Evolutionary conservation across 2,329 filamentous ascomycete genomes (phyloP), one percentile per base, ranked within the genome.

Genomic region (Neonectria magnoliae): DNA sequence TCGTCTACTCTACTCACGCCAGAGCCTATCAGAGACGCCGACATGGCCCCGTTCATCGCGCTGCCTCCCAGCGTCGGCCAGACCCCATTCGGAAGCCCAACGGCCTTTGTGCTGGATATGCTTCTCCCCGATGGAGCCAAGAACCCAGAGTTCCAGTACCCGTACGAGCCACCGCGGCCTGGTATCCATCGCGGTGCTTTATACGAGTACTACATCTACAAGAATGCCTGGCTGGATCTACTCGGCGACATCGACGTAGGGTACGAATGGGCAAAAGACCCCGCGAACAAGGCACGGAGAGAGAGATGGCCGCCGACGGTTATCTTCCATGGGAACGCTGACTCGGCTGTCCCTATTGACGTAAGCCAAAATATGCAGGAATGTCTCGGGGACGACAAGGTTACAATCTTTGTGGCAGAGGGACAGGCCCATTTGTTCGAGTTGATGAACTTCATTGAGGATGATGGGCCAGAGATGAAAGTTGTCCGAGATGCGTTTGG

Each of bases 151-250:
- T 76, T 68, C 42, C 38, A 62, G 29, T 47, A 65, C 5, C 65
- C 60, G 0, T 14, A 25, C 8, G 45, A 50, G 25, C 42, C 42
- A 16, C 33, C 33, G 33, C 13, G 14, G 33, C 14, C 33, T 16
- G 10, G 16, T n/a, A 2, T 53, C 4, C 45, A 22, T 31, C 57
- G 74, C 1, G 72, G 72, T 0, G 52, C 69, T 38, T 64, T 80
- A 14, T 80, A 80, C 50, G 74, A 77, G 22, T 78, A 79, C 65
- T 78, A 74, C 52, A 72, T 76, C 16, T 66, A 78, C 65, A 70
- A 71, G 7, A 80, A 79, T 47, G 54, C 57, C 7, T 79, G 73
- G 63, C 47, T 70, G 2, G 57, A 61, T 3, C 54, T 79, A 8
- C 66, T 78, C 3, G 75, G 72, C 1, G 62, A 68, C 7, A 61